These are phyloP conservation scores for Pulveroboletus frians DNA, from an alignment of 768 basidiomycete species.

Conservation along the genomic window DNA sequence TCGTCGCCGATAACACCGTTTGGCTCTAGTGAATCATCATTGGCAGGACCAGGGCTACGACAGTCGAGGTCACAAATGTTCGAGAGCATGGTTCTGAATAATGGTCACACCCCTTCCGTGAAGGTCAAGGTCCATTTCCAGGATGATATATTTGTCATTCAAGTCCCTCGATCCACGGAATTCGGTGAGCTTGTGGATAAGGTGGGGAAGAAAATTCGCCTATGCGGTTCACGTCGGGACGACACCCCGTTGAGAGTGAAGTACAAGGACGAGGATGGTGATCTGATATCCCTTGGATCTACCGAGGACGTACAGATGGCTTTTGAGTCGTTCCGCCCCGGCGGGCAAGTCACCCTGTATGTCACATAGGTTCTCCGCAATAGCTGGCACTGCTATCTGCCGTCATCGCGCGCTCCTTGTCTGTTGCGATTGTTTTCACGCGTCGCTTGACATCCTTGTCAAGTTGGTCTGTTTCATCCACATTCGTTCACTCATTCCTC, in stretches of 20 bases:
- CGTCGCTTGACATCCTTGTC: slow-evolving; percentile 4
- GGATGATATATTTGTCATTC: slow-evolving; percentile 93
- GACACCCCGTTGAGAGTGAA: slow-evolving; percentile 81
- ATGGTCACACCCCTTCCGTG: slow-evolving; percentile 45
- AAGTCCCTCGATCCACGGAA: slow-evolving; percentile 74
- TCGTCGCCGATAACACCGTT: slow-evolving; percentile 87
- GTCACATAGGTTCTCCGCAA: slow-evolving; percentile 50
- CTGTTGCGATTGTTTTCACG: slow-evolving; percentile 12
- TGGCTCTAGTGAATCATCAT: slow-evolving; percentile 82
- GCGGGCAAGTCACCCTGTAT: slow-evolving; percentile 77
- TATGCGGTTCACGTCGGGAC: slow-evolving; percentile 78
- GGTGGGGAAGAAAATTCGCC: slow-evolving; percentile 87
- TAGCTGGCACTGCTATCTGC: background rate
- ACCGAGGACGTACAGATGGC: slow-evolving; percentile 95
- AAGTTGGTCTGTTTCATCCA: slow-evolving; percentile 11
- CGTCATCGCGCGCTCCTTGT: slow-evolving; percentile 2
- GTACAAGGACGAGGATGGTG: slow-evolving; percentile 90
- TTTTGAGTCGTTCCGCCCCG: slow-evolving; percentile 76
- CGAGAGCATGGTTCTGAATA: slow-evolving; percentile 35
- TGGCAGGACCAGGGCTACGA: slow-evolving; percentile 53
- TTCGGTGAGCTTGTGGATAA: slow-evolving; percentile 83
- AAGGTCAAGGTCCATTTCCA: slow-evolving; percentile 94
- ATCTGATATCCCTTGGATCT: slow-evolving; percentile 80
- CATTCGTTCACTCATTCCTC: slow-evolving; percentile 21
- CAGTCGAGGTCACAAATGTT: slow-evolving; percentile 52